Evolutionary conservation across 1,284 basidiomycete genomes (phyloP), one percentile per base, ranked within the genome.

Genomic region (Kalmanozyma brasiliensis): DNA sequence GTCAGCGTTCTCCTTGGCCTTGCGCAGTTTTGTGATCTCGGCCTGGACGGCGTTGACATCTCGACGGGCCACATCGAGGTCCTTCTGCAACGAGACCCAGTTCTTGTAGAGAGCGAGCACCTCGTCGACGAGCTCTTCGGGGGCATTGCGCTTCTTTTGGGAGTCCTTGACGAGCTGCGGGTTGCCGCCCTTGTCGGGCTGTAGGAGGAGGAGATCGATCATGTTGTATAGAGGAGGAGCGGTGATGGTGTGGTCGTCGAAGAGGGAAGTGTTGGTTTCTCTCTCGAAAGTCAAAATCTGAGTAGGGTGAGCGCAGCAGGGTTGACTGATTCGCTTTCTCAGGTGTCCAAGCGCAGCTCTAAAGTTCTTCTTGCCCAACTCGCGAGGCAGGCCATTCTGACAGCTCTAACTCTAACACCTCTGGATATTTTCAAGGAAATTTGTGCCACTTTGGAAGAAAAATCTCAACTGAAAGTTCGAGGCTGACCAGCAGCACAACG

Each of bases 11-110:
- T 97, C 89, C 84, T 98, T 98, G 24, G 76, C 92, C 88, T 95
- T 97, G 84, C 93, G 96, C 87, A 94, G 96, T 3, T 88, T 86
- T 4, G 89, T 90, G 80, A 98, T 97, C 83, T 95, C 89, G 83
- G 97, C 97, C 84, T 98, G 94, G 9, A 94, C 86, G 11, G 88
- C 88, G 79, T 98, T 98, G 57, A 92, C 88, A 74, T 93, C 87
- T 81, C 94, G 92, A 79, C 89, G 88, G 44, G 91, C 84, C 24
- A 85, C 86, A 79, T 92, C 92, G 36, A 88, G 86, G 61, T 95
- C 91, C 81, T 89, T 97, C 79, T 93, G 90, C 86, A 91, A 93
- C 92, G 78, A 37, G 10, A 91, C 90, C 94, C 94, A 96, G 76
- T 93, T 89, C 47, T 89, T 86, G 84, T 98, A 97, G 87, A 96